phyloP scores from a whole-genome alignment of 1,284 basidiomycete species.

The Ceratobasidium theobromae region DNA sequence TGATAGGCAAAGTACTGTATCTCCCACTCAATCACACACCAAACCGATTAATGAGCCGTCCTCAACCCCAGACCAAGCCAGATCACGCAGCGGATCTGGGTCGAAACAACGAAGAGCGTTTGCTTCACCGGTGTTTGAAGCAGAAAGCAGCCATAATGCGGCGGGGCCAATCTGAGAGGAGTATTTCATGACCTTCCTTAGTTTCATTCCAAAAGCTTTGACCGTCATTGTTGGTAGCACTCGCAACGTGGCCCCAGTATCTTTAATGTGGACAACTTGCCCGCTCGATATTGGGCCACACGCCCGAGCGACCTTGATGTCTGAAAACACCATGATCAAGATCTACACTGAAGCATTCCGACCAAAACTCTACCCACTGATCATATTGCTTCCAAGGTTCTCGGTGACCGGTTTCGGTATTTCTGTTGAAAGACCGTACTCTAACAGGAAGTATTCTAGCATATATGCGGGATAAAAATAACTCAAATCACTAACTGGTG shows the following conservation, averaged over 20 bases:
- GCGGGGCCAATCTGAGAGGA: not conserved
- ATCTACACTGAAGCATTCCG: not conserved
- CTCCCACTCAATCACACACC: not conserved
- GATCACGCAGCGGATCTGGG: slow-evolving; percentile 44
- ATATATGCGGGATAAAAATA: slow-evolving; percentile 21
- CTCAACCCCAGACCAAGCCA: slow-evolving; percentile 73
- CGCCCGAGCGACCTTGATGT: not conserved
- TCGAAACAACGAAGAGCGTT: slow-evolving; percentile 16
- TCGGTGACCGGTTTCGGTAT: slow-evolving; percentile 44
- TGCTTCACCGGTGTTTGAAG: not conserved
- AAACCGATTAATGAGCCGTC: slow-evolving; percentile 42
- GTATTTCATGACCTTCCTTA: slow-evolving; percentile 49
- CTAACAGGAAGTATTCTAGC: slow-evolving; percentile 45
- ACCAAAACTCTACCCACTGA: slow-evolving; percentile 51
- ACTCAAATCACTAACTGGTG: slow-evolving; percentile 52
- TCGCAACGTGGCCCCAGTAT: slow-evolving; percentile 47
- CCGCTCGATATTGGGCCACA: not conserved
- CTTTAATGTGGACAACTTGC: slow-evolving; percentile 1
- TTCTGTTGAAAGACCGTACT: slow-evolving; percentile 60
- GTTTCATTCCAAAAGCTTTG: slow-evolving; percentile 55
- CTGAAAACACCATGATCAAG: not conserved
- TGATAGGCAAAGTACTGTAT: too few relatives aligned
- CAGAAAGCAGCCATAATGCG: slow-evolving; percentile 19
- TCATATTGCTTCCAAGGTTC: slow-evolving; percentile 61
- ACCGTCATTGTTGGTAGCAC: slow-evolving; percentile 68